Evolutionary conservation across 2,329 filamentous ascomycete species (phyloP).

Genomic region (Fusarium incarnatum): DNA sequence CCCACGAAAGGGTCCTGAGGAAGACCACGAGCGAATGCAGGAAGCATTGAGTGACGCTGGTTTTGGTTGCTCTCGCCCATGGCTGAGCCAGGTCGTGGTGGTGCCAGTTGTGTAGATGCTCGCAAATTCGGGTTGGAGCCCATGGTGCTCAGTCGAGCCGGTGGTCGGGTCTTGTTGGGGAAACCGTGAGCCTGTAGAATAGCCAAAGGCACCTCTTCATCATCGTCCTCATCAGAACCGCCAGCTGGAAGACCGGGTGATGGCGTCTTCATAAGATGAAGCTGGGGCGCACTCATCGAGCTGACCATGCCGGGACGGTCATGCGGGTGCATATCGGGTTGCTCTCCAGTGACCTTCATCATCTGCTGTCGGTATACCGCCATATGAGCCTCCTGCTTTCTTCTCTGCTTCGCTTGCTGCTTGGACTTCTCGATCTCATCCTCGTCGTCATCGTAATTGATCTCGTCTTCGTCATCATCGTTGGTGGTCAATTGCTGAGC

Average conservation of each 20-base stretch:
- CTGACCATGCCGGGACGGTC: slow-evolving; percentile 67
- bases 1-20: slow-evolving; percentile 89
- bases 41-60: slow-evolving; percentile 64
- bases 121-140: slow-evolving; percentile 79
- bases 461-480: slow-evolving; percentile 70
- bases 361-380: slow-evolving; percentile 92
- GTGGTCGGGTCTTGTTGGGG: slow-evolving; percentile 80
- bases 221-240: slow-evolving; percentile 83
- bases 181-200: slow-evolving; percentile 92
- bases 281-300: slow-evolving; percentile 72
- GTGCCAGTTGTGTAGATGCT: slow-evolving; percentile 58
- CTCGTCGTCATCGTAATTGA: slow-evolving; percentile 77
- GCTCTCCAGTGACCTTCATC: slow-evolving; percentile 93
- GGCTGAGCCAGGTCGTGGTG: slow-evolving; percentile 66
- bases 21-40: slow-evolving; percentile 84
- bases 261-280: slow-evolving; percentile 56
- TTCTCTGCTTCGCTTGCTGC: slow-evolving; percentile 78
- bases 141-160: slow-evolving; percentile 72
- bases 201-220: slow-evolving; percentile 87
- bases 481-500: slow-evolving; percentile 59
- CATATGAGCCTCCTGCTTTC: slow-evolving; percentile 91
- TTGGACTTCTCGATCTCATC: slow-evolving; percentile 82
- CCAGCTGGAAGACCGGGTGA: slow-evolving; percentile 57
- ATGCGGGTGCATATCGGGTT: slow-evolving; percentile 49
- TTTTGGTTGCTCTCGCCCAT: slow-evolving; percentile 59